Percentiles rank a stretch among this genome's conserved stretches.
These are phyloP conservation scores for Trifolium dubium DNA, from an alignment of 306 rosid species.

Conservation along the genomic window DNA sequence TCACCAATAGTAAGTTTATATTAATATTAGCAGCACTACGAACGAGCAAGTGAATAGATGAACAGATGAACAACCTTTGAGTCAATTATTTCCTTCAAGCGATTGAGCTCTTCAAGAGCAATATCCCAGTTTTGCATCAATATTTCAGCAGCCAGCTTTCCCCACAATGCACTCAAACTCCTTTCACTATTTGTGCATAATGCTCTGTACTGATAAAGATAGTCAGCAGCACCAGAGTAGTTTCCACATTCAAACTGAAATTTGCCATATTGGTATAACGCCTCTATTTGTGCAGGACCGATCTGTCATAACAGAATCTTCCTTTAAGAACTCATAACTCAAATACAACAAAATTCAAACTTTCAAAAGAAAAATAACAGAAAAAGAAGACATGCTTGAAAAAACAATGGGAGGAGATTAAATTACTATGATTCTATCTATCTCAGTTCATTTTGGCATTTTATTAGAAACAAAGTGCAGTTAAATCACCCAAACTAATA, in stretches of 20 bases:
- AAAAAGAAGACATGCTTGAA: background rate
- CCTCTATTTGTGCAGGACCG: slow-evolving; percentile 63
- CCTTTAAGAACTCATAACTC: slow-evolving; percentile 22
- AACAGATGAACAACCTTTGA: slow-evolving; percentile 60
- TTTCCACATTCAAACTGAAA: slow-evolving; percentile 96
- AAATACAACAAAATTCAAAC: background rate
- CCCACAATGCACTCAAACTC: slow-evolving; percentile 94
- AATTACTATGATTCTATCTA: background rate
- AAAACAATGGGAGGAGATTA: background rate
- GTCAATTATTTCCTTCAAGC: slow-evolving; percentile 90
- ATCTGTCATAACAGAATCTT: slow-evolving; percentile 58
- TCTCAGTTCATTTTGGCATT: background rate
- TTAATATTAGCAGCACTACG: slow-evolving; percentile 1
- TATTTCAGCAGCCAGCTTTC: slow-evolving; percentile 92
- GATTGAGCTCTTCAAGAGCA: slow-evolving; percentile 92
- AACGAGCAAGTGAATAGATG: slow-evolving; percentile 9
- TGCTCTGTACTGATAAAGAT: slow-evolving; percentile 89
- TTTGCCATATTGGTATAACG: slow-evolving; percentile 41
- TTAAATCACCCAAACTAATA: background rate
- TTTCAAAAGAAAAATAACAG: background rate
- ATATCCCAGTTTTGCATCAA: slow-evolving; percentile 98
- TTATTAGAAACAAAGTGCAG: background rate
- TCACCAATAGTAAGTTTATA: background rate
- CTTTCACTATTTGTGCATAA: slow-evolving; percentile 85
- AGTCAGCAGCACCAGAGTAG: slow-evolving; percentile 96